Conservation (phyloP, 176 grass and related monocot species). For the Leersia perrieri region DNA sequence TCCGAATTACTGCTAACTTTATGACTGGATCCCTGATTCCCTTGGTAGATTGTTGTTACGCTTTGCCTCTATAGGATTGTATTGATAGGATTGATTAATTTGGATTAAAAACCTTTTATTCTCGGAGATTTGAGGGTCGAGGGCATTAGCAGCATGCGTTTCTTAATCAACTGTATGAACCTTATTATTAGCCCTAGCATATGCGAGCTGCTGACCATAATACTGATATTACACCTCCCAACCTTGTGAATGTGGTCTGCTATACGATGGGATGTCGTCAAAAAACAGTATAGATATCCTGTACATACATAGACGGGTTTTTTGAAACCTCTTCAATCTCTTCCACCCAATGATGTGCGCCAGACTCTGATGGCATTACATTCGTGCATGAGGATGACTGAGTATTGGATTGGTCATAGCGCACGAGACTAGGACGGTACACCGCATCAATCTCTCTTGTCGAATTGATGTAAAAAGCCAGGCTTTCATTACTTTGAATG, state of each 20-base stretch:
- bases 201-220: neutral
- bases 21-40: neutral
- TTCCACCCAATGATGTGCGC: too few relatives aligned
- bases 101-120: neutral
- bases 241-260: too few relatives aligned
- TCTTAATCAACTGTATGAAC: neutral
- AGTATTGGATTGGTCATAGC: too few relatives aligned
- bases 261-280: too few relatives aligned
- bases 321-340: too few relatives aligned
- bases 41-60: neutral
- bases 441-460: too few relatives aligned
- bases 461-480: neutral
- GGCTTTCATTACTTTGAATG: neutral
- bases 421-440: too few relatives aligned
- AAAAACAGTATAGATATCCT: too few relatives aligned
- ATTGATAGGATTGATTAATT: neutral
- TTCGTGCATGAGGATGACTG: too few relatives aligned
- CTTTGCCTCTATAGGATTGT: neutral
- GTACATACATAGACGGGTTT: too few relatives aligned
- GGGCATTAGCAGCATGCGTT: neutral
- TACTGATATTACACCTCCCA: too few relatives aligned
- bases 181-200: neutral
- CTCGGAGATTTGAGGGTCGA: neutral
- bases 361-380: too few relatives aligned
- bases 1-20: neutral